Evolutionary conservation across 148 eudicot genomes (phyloP).

Genomic region (Rhododendron kiyosumense): DNA sequence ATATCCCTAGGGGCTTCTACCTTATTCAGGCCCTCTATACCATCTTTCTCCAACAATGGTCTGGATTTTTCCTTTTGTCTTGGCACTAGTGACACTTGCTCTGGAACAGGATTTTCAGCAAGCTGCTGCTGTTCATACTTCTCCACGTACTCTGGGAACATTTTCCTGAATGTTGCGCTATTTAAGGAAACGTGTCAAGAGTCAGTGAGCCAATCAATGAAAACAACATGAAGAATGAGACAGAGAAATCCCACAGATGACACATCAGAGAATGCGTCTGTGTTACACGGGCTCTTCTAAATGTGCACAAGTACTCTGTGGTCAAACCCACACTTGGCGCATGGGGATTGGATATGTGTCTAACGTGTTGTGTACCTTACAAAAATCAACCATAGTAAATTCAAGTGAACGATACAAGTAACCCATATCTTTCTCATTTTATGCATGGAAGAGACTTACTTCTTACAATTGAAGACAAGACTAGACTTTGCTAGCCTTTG

Average conservation of each 20-base stretch:
- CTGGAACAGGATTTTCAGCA: constrained; percentile 35
- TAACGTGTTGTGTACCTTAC: neutral
- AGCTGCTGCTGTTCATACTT: constrained; percentile 61
- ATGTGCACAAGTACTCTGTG: neutral
- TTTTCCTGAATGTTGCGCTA: constrained; percentile 71
- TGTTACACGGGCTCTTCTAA: neutral
- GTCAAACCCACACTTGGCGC: neutral
- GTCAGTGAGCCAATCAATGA: neutral
- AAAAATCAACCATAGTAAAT: neutral
- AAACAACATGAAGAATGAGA: neutral
- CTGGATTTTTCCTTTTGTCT: constrained; percentile 25
- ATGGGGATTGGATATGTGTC: neutral
- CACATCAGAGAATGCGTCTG: neutral
- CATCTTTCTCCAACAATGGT: constrained; percentile 26
- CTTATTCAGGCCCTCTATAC: constrained; percentile 30
- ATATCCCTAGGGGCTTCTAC: constrained; percentile 33
- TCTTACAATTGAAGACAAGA: constrained; percentile 86
- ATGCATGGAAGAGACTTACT: constrained; percentile 40
- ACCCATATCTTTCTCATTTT: neutral
- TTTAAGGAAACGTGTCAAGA: constrained; percentile 7
- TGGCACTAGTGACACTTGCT: constrained; percentile 23
- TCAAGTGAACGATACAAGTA: neutral
- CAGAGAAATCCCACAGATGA: neutral
- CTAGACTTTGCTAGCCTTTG: constrained; percentile 80
- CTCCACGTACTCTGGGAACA: constrained; percentile 91